Evolutionary conservation across 768 basidiomycete genomes (phyloP), one percentile per base, ranked within the genome.

Genomic region (Russula brevipes): DNA sequence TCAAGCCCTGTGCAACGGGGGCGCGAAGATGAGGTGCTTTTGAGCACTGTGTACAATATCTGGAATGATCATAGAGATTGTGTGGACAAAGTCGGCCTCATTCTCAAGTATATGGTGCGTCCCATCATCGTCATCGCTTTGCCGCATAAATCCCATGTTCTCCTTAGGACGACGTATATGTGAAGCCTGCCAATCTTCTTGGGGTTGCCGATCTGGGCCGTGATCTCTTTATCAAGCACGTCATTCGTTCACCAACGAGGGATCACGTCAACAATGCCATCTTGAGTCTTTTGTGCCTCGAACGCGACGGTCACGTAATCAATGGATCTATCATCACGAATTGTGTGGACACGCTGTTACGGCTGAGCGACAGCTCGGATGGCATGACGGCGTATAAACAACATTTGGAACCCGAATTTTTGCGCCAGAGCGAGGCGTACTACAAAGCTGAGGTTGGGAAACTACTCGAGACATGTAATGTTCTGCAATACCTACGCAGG

Each of bases 11-110:
- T 86, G 64, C 87, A 94, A 68, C 82, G 84, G 68, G 88, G 83
- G 49, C 85, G 89, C 69, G 93, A 94, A 71, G 91, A 87, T 0
- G 95, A 98, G 71, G 74, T 85, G 57, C 80, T 98, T 59, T 75
- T 98, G 72, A 94, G 90, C 70, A 88, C 89, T 33, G 65, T 97
- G 58, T 83, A 84, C 71, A 81, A 82, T 35, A 88, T 96, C 0
- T 98, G 97, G 95, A 90, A 94, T 59, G 94, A 98, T 72, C 97
- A 99, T 74, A 85, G 79, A 5, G 85, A 87, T 11, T 92, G 87
- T 72, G 91, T 98, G 91, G 78, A 81, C 33, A 91, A 95, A 73
- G 73, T 99, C 63, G 84, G 87, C 11, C 93, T 94, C 73, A 84
- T 99, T 46, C 78, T 98, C 67, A 93, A 91, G 71, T 99, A 99